These are phyloP conservation scores for Lodderomyces metapsilosis DNA, from an alignment of 1,139 yeast genomes.

Conservation along the genomic window DNA sequence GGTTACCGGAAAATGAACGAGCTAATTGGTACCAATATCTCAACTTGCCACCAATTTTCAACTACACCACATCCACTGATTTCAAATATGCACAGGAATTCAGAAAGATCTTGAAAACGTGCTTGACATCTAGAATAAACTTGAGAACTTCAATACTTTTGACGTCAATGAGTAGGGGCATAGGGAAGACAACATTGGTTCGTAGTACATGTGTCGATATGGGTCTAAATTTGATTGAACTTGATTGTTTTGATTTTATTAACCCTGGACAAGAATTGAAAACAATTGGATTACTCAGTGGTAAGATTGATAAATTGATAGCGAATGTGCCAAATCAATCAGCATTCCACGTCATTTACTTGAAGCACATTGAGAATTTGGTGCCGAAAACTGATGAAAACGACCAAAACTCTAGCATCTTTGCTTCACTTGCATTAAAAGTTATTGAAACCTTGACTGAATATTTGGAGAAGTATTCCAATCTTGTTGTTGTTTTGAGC, in stretches of 20 bases:
- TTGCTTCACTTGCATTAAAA: constrained; percentile 58
- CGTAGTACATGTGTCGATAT: constrained; percentile 52
- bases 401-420: constrained; percentile 55
- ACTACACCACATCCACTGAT: constrained; percentile 21
- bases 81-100: constrained; percentile 57
- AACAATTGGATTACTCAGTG: constrained; percentile 74
- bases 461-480: constrained; percentile 36
- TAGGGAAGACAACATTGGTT: constrained; percentile 74
- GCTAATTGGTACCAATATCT: constrained; percentile 52
- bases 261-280: constrained; percentile 74
- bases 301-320: constrained; percentile 63
- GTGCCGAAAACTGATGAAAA: constrained; percentile 65
- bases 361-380: constrained; percentile 74
- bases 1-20: constrained; percentile 33
- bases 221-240: constrained; percentile 67
- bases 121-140: constrained; percentile 34
- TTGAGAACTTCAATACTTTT: constrained; percentile 65
- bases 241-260: constrained; percentile 66
- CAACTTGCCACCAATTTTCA: constrained; percentile 38
- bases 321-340: constrained; percentile 19
- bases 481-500: constrained; percentile 63
- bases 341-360: constrained; percentile 46
- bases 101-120: constrained; percentile 48
- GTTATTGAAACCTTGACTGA: constrained; percentile 60
- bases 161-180: constrained; percentile 68